phyloP scores from a whole-genome alignment of 345 rosid genomes.

The Gossypium raimondii region DNA sequence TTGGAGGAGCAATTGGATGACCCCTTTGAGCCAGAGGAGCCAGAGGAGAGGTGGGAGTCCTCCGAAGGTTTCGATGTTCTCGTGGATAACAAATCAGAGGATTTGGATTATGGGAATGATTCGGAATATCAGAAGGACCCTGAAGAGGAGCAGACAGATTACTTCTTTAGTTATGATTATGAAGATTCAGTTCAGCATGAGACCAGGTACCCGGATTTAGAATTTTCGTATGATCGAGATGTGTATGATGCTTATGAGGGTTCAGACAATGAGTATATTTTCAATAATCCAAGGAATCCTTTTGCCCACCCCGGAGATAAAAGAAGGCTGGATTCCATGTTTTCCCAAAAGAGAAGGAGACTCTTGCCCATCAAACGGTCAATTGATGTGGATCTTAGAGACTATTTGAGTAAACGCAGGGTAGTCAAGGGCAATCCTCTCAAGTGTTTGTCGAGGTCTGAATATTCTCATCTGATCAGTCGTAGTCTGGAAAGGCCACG shows the following conservation, averaged over 20 bases:
- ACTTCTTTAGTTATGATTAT: constrained; percentile 27
- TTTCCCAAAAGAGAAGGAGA: constrained; percentile 33
- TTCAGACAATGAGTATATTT: constrained; percentile 22
- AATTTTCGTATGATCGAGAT: constrained; percentile 13
- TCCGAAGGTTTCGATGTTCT: constrained; percentile 52
- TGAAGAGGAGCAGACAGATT: constrained; percentile 29
- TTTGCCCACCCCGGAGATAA: constrained; percentile 17
- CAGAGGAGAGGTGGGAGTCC: constrained; percentile 43
- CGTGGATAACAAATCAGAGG: constrained; percentile 39
- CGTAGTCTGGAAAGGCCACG: constrained; percentile 22
- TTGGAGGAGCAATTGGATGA: constrained; percentile 29
- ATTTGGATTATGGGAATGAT: constrained; percentile 34
- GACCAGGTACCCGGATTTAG: constrained; percentile 21
- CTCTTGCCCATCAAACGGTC: constrained; percentile 20
- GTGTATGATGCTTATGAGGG: constrained; percentile 19
- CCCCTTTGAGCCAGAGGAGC: constrained; percentile 37
- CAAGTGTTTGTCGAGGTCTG: constrained; percentile 21
- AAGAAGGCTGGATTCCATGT: constrained; percentile 24
- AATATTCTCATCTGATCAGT: constrained; percentile 20
- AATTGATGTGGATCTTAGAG: constrained; percentile 37
- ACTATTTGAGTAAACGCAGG: constrained; percentile 27
- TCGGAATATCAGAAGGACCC: constrained; percentile 22
- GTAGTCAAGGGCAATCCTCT: constrained; percentile 20
- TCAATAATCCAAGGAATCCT: constrained; percentile 19
- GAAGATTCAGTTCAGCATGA: constrained; percentile 32